Percentiles rank a stretch among this genome's conserved stretches.
phyloP scores from a whole-genome alignment of 495 filamentous ascomycete species.

The Aspergillus avenaceus region DNA sequence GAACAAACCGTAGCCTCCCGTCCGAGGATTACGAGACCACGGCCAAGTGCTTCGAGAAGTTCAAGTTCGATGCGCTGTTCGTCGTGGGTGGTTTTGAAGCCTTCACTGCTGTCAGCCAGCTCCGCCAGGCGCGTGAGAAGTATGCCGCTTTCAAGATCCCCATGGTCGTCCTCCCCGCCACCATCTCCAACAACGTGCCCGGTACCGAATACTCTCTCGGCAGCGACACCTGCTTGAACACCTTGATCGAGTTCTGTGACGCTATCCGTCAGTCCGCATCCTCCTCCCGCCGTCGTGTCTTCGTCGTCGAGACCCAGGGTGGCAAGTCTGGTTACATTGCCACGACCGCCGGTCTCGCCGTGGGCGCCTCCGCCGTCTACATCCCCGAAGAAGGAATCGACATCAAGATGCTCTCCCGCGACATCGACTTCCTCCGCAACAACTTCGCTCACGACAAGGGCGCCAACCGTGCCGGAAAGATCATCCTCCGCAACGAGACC shows the following conservation, averaged over 20 bases:
- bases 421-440: conserved; percentile 85
- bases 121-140: conserved; percentile 71
- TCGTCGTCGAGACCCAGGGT: conserved; percentile 97
- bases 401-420: conserved; percentile 84
- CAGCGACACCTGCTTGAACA: conserved; percentile 95
- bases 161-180: conserved; percentile 89
- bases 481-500: conserved; percentile 92
- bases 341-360: conserved; percentile 79
- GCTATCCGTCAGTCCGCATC: conserved; percentile 95
- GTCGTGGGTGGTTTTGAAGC: conserved; percentile 96
- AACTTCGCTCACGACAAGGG: conserved; percentile 84
- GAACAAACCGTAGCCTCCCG: conserved; percentile 91
- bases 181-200: conserved; percentile 97
- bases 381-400: conserved; percentile 95
- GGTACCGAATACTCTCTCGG: conserved; percentile 97
- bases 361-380: conserved; percentile 94
- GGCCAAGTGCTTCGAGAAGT: conserved; percentile 79
- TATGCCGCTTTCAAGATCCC: conserved; percentile 89
- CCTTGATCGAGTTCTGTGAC: conserved; percentile 94
- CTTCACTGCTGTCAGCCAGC: conserved; percentile 84
- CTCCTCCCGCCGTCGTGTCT: conserved; percentile 84
- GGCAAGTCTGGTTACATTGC: conserved; percentile 93
- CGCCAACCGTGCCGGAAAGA: conserved; percentile 84
- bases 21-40: conserved; percentile 75
- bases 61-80: conserved; percentile 87